Base-by-base conservation (phyloP, 2,329 filamentous ascomycete species). In the Ceratocystis cacaofunesta region DNA sequence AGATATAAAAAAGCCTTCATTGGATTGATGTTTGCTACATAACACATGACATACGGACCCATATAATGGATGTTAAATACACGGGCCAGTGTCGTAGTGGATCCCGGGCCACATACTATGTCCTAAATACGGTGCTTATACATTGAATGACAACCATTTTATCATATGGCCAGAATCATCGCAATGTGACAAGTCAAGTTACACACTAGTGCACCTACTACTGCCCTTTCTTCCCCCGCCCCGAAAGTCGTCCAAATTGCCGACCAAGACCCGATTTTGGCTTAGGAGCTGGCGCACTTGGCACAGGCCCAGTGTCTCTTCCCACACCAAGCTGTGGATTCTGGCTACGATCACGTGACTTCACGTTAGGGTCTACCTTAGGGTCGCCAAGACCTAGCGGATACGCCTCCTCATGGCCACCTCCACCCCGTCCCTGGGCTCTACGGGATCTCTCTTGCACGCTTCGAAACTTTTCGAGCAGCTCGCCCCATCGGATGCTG, bases 401-500 rank as follows among this genome's bases (percentile, higher is more conserved):
- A 3, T 76, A 73, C 5, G 77, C 75, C 60, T 80, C 79, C 61
- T 83, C 80, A 43, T 79, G 76, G 4, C 79, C 76, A 15, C 83
- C 81, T 58, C 79, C 74, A 62, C 79, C 79, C 63, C 82, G 75
- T 67, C 85, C 79, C 71, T 90, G 87, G 12, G 84, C 79, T 64
- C 90, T 82, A 65, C 91, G 83, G 5, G 92, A 88, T 68, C 85
- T 85, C 70, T 99, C 94, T 72, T 99, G 94, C 1, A 95, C 92
- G 63, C 82, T 84, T 70, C 89, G 89, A 76, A 99, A 99, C 72
- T 96, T 96, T 69, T 99, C 94, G 4, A 99, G 81, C 44, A 99
- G 80, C 70, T 99, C 94, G 2, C 83, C 84, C 94, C 94, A 99
- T 65, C 88, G 87, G 70, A 99, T 95, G 43, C 85, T 86, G 64